Percentiles rank a stretch among this genome's conserved stretches.
Conservation (phyloP, 306 rosid species). For the Prinsepia uniflora region DNA sequence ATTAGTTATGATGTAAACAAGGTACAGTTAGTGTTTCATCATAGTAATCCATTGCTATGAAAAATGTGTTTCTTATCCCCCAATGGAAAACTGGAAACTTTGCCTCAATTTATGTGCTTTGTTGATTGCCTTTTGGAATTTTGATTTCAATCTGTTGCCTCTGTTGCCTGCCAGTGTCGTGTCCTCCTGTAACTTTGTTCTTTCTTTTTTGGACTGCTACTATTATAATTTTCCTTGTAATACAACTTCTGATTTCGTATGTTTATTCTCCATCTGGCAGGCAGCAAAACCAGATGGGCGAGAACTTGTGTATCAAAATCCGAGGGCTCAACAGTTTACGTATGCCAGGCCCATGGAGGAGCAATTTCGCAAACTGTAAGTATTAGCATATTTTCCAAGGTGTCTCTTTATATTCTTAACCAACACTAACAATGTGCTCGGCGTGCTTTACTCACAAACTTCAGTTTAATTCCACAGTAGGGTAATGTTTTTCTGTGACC, state of each 20-base stretch:
- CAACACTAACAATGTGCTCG: not conserved
- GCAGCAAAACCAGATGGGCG: constrained; percentile 44
- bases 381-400: constrained; percentile 9
- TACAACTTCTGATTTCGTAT: constrained; percentile 18
- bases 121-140: not conserved
- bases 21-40: constrained; percentile 36
- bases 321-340: constrained; percentile 51
- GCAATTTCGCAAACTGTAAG: constrained; percentile 55
- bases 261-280: constrained; percentile 43
- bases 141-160: constrained; percentile 1
- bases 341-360: constrained; percentile 52
- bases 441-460: not conserved
- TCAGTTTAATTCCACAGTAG: not conserved
- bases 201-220: constrained; percentile 8
- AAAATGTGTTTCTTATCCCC: not conserved
- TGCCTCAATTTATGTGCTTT: constrained; percentile 5
- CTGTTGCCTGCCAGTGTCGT: constrained; percentile 6
- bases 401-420: constrained; percentile 4
- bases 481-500: not conserved
- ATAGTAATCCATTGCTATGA: not conserved
- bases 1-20: constrained; percentile 36
- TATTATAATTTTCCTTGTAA: constrained; percentile 14
- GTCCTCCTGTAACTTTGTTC: constrained; percentile 9
- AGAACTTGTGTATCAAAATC: constrained; percentile 39
- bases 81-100: not conserved